Base-by-base conservation (phyloP, 192 early-diverging fungal species). In the Pilobolus umbonatus region DNA sequence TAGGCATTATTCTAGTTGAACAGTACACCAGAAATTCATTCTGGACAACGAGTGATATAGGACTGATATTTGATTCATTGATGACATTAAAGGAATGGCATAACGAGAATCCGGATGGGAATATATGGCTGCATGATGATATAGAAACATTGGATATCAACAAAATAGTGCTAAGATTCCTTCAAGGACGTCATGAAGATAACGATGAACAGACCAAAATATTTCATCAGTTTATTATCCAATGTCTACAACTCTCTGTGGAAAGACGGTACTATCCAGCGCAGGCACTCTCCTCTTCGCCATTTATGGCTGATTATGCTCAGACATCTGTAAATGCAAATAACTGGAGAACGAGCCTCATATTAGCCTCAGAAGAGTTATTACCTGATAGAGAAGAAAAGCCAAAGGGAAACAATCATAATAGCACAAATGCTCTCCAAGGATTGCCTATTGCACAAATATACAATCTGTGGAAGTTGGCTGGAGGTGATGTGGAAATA, bases 401-500 rank as follows among this genome's bases (percentile, higher is more conserved):
- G n/a, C n/a, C n/a, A n/a, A n/a, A n/a, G n/a, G n/a, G n/a, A n/a
- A n/a, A n/a, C n/a, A n/a, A n/a, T n/a, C n/a, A n/a, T n/a, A n/a
- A n/a, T n/a, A n/a, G n/a, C n/a, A n/a, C n/a, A n/a, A n/a, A n/a
- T n/a, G n/a, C n/a, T n/a, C n/a, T 80, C 0, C 47, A 58, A 30
- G 71, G 73, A 8, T 58, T 85, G 5, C 75, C 80, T 5, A 54
- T 81, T 8, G 60, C 72, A 0, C 75, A 79, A 38, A 67, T 85
- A 10, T 85, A 80, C 51, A 69, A 87, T 54, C 69, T 85, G 31
- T 87, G 85, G 85, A 80, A 75, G 40, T 32, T 87, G 19, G 81
- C 83, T 5, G 85, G 85, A 2, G 85, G 85, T 17, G 80, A 83
- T 49, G 78, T 85, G 0, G 85, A 81, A 53, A 43, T 77, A 4